Conservation (phyloP, 192 early-diverging fungal species). For the Backusella sp. region DNA sequence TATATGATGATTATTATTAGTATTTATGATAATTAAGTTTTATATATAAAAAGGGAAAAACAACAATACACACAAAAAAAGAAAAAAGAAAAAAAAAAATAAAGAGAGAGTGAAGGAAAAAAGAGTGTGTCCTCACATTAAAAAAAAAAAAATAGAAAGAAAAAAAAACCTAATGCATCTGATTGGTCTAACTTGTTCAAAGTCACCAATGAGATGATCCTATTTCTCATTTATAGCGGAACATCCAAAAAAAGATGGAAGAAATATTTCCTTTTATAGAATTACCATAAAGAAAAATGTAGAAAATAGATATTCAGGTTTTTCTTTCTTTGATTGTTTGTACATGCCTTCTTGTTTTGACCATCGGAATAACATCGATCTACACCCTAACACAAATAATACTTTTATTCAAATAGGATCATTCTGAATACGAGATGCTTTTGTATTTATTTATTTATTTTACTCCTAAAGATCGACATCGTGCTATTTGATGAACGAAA, state of each 20-base stretch:
- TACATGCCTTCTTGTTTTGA: background rate
- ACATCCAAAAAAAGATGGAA: background rate
- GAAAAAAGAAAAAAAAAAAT: background rate
- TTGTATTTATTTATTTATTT: background rate
- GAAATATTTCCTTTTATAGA: background rate
- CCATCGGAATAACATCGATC: background rate
- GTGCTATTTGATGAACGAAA: background rate
- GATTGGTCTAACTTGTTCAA: background rate
- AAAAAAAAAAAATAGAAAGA: background rate
- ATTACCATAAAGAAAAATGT: background rate
- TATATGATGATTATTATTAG: no score
- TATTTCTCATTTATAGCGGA: background rate
- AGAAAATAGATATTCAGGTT: background rate
- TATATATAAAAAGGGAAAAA: background rate
- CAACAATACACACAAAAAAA: conserved; percentile 2
- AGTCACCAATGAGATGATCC: background rate
- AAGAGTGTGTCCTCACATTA: background rate
- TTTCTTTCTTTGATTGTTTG: background rate
- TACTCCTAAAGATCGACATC: background rate
- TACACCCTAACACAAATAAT: no score
- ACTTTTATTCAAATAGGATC: background rate
- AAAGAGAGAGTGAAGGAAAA: background rate
- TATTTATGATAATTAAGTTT: no score
- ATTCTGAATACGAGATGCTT: background rate
- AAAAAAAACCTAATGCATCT: background rate